A percentile compares a stretch with the other conserved stretches of the same genome.
Conservation (phyloP, 2,329 filamentous ascomycete species). For the Aspergillus phoenicis region DNA sequence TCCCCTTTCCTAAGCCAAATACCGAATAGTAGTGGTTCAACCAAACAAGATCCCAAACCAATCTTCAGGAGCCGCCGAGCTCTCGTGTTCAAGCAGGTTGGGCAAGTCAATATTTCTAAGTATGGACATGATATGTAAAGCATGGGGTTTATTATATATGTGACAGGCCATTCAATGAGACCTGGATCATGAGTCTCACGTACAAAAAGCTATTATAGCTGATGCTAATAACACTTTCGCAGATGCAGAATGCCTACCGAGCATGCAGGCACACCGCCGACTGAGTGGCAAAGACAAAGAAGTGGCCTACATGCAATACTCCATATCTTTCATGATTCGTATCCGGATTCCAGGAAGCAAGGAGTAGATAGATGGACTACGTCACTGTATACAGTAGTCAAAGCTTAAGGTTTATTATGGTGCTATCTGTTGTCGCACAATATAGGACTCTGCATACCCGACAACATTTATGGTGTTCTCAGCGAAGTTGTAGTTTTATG, state of each 20-base stretch:
- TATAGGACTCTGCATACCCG: no score
- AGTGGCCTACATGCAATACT: neutral
- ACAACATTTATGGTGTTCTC: no score
- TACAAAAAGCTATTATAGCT: neutral
- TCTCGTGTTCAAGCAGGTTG: no score
- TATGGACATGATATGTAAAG: no score
- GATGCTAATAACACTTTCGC: neutral
- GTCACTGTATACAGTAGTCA: neutral
- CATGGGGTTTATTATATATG: no score
- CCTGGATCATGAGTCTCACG: no score
- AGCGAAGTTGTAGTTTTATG: no score
- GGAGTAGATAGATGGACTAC: neutral
- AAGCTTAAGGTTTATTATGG: neutral
- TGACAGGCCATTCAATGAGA: no score
- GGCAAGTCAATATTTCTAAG: no score
- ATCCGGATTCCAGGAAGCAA: neutral
- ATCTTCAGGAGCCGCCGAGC: no score
- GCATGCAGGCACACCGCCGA: neutral
- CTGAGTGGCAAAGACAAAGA: neutral
- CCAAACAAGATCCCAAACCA: neutral
- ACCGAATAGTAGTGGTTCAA: neutral
- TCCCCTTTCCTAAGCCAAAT: neutral
- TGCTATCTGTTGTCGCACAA: no score
- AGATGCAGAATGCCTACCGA: neutral
- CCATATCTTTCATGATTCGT: neutral